phyloP scores from a whole-genome alignment of 805 yeast species.

The Sungouiozyma intestinalis region DNA sequence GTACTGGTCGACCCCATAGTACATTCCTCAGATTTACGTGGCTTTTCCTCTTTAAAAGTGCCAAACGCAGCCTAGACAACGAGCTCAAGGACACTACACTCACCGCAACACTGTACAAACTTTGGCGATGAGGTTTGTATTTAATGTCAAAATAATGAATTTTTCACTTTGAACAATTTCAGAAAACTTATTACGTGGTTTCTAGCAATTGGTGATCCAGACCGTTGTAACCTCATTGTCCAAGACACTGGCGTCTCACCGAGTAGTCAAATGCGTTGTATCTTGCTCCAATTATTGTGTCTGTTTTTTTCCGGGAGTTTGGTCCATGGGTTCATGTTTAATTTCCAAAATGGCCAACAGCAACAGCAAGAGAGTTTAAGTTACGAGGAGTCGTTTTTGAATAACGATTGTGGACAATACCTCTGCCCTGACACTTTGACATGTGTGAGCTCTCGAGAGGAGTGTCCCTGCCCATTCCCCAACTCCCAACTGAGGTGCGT shows the following conservation, averaged over 20 bases:
- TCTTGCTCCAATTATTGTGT: background rate
- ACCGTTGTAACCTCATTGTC: too few species aligned
- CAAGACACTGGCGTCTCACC: background rate
- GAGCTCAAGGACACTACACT: too few species aligned
- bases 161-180: background rate
- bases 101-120: too few species aligned
- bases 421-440: conserved; percentile 74
- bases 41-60: too few species aligned
- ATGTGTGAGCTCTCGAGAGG: conserved; percentile 59
- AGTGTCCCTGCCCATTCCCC: conserved; percentile 90
- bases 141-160: too few species aligned
- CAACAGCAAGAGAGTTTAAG: conserved; percentile 24
- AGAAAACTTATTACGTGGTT: background rate
- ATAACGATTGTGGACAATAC: conserved; percentile 47
- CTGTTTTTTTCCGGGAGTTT: background rate
- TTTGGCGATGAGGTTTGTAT: background rate
- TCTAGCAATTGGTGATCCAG: background rate
- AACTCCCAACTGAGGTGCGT: conserved; percentile 73
- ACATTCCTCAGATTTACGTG: conserved; percentile 48
- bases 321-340: conserved; percentile 26
- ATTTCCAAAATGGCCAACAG: conserved; percentile 35
- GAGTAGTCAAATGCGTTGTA: background rate
- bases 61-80: too few species aligned
- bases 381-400: conserved; percentile 30
- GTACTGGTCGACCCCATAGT: conserved; percentile 61